Evolutionary conservation across 495 filamentous ascomycete genomes (phyloP).

Genomic region (Penicillium fimorum): DNA sequence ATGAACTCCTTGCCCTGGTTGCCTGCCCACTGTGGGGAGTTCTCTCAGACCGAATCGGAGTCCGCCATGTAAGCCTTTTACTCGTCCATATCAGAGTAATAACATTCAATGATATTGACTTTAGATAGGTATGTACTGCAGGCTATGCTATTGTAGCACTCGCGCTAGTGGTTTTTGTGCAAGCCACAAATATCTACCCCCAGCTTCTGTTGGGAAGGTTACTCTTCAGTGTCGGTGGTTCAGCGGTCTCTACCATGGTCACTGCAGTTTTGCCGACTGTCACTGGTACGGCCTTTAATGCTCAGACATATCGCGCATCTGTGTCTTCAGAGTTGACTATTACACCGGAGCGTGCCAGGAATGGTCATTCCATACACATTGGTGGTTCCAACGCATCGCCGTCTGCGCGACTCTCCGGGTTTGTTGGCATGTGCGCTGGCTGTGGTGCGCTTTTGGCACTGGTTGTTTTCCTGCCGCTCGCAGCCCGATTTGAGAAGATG

Average conservation of each 20-base stretch:
- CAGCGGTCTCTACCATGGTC: conserved; percentile 95
- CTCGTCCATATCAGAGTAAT: background rate
- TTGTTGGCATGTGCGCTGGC: conserved; percentile 90
- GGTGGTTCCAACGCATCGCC: conserved; percentile 28
- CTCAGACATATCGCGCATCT: conserved; percentile 36
- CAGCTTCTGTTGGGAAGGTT: conserved; percentile 82
- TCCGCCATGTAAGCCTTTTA: conserved; percentile 55
- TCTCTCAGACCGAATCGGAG: conserved; percentile 84
- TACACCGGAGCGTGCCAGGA: conserved; percentile 52
- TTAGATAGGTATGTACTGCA: conserved; percentile 62
- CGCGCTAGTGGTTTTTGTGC: conserved; percentile 75
- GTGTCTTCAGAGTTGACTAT: conserved; percentile 63
- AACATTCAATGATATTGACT: background rate
- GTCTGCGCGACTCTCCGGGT: conserved; percentile 71
- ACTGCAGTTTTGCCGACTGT: conserved; percentile 90
- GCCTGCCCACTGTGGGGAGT: conserved; percentile 93
- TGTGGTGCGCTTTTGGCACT: conserved; percentile 87
- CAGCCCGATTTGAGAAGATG: conserved; percentile 66
- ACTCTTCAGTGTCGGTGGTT: conserved; percentile 85
- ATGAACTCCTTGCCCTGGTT: conserved; percentile 86
- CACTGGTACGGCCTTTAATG: conserved; percentile 47
- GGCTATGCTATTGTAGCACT: conserved; percentile 80
- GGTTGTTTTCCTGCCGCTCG: conserved; percentile 77
- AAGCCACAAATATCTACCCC: conserved; percentile 84
- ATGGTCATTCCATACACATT: conserved; percentile 13